Percentiles rank a stretch among this genome's conserved stretches.
These are phyloP conservation scores for Apiotrichum gracile DNA, from an alignment of 1,284 basidiomycete genomes.

Conservation along the genomic window DNA sequence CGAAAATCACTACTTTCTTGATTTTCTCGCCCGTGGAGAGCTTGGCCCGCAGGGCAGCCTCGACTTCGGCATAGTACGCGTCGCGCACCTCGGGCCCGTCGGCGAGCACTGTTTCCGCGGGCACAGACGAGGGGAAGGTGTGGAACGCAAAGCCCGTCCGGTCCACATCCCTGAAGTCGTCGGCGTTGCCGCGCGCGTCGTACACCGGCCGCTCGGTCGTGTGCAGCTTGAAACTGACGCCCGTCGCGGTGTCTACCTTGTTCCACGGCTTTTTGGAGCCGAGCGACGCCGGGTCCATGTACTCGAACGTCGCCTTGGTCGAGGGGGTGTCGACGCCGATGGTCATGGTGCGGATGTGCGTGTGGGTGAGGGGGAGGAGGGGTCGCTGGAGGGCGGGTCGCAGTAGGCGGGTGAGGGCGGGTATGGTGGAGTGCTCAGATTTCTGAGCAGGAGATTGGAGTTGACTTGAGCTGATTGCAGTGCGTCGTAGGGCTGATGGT, in stretches of 20 bases:
- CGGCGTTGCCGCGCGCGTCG: slow-evolving; percentile 12
- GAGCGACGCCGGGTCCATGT: slow-evolving; percentile 9
- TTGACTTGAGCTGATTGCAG: too few species aligned
- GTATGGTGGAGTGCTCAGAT: too few species aligned
- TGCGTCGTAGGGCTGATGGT: too few species aligned
- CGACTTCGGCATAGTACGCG: slow-evolving; percentile 14
- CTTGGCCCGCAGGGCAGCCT: slow-evolving; percentile 10
- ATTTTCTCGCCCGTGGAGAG: slow-evolving; percentile 9
- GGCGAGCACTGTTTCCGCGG: slow-evolving; percentile 5
- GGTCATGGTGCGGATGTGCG: background rate
- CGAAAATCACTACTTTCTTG: slow-evolving; percentile 10
- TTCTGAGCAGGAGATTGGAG: too few species aligned
- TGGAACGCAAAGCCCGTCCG: slow-evolving; percentile 15
- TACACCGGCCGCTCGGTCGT: slow-evolving; percentile 4
- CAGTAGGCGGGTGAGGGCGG: too few species aligned
- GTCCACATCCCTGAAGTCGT: slow-evolving; percentile 15
- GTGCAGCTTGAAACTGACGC: background rate
- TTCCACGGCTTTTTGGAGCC: slow-evolving; percentile 8
- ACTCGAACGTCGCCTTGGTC: slow-evolving; percentile 7
- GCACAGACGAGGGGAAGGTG: slow-evolving; percentile 8
- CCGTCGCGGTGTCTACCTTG: slow-evolving; percentile 12
- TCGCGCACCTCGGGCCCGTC: slow-evolving; percentile 6
- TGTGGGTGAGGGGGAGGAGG: too few species aligned
- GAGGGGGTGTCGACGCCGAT: background rate
- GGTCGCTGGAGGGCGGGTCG: too few species aligned